These are phyloP conservation scores for Claviceps sp. DNA, from an alignment of 2,329 filamentous ascomycete species.

Conservation along the genomic window DNA sequence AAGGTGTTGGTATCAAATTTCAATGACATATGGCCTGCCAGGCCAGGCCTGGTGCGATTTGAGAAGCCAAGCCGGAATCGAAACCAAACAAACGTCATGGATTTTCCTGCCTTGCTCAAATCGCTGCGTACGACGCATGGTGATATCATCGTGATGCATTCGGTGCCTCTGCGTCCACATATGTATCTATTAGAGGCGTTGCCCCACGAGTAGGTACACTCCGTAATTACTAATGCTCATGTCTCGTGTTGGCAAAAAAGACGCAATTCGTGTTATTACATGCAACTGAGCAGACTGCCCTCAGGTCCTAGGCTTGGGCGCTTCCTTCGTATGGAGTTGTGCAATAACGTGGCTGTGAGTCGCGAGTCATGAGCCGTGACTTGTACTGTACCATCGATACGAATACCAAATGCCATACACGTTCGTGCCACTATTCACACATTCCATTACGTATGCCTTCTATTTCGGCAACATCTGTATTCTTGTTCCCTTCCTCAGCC, in stretches of 20 bases:
- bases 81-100: too few relatives aligned
- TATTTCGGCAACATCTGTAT: background rate
- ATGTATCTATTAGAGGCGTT: background rate
- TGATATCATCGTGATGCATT: too few relatives aligned
- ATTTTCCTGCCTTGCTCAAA: too few relatives aligned
- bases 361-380: too few relatives aligned
- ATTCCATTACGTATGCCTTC: background rate
- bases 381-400: too few relatives aligned
- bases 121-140: too few relatives aligned
- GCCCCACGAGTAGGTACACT: too few relatives aligned
- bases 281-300: background rate
- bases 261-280: background rate
- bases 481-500: background rate
- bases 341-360: too few relatives aligned
- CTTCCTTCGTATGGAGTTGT: background rate
- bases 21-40: too few relatives aligned
- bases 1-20: too few relatives aligned
- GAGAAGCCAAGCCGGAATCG: too few relatives aligned
- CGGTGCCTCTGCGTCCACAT: background rate
- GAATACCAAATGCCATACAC: background rate
- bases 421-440: background rate
- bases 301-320: background rate
- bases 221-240: background rate
- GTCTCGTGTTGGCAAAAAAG: background rate
- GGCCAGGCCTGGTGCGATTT: too few relatives aligned